A percentile compares a stretch with the other conserved stretches of the same genome.
phyloP scores from a whole-genome alignment of 2,329 filamentous ascomycete species.

The Sarocladiaceae sp. region DNA sequence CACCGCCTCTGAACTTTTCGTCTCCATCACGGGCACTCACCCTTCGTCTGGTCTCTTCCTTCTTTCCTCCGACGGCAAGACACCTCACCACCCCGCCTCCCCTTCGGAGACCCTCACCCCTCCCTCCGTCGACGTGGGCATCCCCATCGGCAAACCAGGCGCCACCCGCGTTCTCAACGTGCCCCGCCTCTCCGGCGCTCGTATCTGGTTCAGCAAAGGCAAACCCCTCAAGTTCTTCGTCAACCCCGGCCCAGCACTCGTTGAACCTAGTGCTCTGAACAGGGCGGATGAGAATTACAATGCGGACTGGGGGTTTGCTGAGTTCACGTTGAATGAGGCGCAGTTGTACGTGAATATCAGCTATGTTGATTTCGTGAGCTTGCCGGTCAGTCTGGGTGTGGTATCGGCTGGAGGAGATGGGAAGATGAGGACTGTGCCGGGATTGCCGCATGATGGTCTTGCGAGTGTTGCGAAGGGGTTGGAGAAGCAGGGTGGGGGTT shows the following conservation, averaged over 20 bases:
- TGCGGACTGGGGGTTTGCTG: constrained; percentile 62
- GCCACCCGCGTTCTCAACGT: constrained; percentile 57
- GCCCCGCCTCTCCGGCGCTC: constrained; percentile 65
- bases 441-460: constrained; percentile 43
- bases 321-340: constrained; percentile 57
- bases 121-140: constrained; percentile 55
- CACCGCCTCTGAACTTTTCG: constrained; percentile 38
- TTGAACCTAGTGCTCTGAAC: constrained; percentile 72
- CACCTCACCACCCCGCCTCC: constrained; percentile 59
- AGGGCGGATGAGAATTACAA: constrained; percentile 57
- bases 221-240: constrained; percentile 61
- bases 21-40: constrained; percentile 64
- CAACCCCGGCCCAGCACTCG: constrained; percentile 68
- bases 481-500: constrained; percentile 42
- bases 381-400: constrained; percentile 58
- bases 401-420: constrained; percentile 36
- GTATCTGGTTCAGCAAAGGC: constrained; percentile 66
- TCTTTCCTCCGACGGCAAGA: constrained; percentile 59
- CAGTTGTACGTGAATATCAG: constrained; percentile 66
- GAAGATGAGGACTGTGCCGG: constrained; percentile 40
- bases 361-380: constrained; percentile 70
- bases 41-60: constrained; percentile 58
- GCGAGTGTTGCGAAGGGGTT: constrained; percentile 39
- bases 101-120: constrained; percentile 46
- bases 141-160: constrained; percentile 59